Base-by-base conservation (phyloP, 768 basidiomycete genomes). In the Termitomyces sp. region DNA sequence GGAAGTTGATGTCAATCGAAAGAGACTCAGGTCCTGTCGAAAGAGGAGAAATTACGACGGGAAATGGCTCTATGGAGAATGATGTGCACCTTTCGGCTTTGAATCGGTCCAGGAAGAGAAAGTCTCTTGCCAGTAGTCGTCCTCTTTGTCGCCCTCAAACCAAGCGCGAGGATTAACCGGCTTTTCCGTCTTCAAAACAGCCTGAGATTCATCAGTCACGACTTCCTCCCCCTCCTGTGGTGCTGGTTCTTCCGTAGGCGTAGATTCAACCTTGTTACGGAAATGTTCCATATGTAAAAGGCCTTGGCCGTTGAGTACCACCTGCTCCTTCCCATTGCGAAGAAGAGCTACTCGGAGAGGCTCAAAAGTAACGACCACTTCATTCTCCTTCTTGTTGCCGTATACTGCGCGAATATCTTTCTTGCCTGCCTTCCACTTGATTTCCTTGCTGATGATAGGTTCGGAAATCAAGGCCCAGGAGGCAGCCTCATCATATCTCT, bases 221-320 rank as follows among this genome's bases (percentile, higher is more conserved):
- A 73, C 72, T 14, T 74, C 74, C 27, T 81, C 72, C 11, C 77
- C 78, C 55, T 81, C 82, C 43, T 72, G 71, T 11, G 76, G 65
- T 10, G 61, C 67, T n/a, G 75, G 59, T 70, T 79, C 77, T 50
- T 78, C 73, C 8, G 75, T 76, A 34, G 69, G 65, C 42, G 77
- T 77, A 59, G 76, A 73, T 9, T 67, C 73, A 10, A 72, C 69
- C 66, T 88, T 86, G 21, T 77, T 78, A 64, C 92, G 89, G 79
- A 95, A 98, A 71, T 98, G 97, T 68, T 99, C 97, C 96, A 99
- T 95, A 63, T 98, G 95, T 61, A 99, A 77, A 31, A 99, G 78
- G 1, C 92, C 91, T 40, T 85, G 81, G 2, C 91, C 93, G 65
- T 99, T 99, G 35, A 99, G 71, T 9, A 94, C 86, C 48, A 99